phyloP scores from a whole-genome alignment of 2,329 filamentous ascomycete genomes.

The Fonsecaea erecta region DNA sequence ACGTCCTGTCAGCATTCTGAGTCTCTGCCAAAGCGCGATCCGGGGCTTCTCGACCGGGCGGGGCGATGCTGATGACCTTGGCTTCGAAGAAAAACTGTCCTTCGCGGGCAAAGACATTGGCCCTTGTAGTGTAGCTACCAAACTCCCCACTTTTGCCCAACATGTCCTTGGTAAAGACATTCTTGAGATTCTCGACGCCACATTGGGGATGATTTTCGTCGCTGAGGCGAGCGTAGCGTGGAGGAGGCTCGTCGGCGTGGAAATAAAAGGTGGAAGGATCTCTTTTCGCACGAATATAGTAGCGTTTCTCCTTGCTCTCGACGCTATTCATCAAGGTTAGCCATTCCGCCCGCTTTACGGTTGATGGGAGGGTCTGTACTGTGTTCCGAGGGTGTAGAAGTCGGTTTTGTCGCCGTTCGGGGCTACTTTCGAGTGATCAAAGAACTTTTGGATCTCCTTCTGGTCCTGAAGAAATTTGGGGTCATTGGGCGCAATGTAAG shows the following conservation, averaged over 20 bases:
- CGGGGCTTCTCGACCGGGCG: slow-evolving; percentile 64
- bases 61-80: slow-evolving; percentile 66
- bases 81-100: slow-evolving; percentile 95
- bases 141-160: slow-evolving; percentile 81
- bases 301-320: slow-evolving; percentile 38
- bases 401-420: slow-evolving; percentile 36
- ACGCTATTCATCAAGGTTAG: slow-evolving; percentile 29
- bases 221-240: slow-evolving; percentile 82
- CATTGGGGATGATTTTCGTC: slow-evolving; percentile 71
- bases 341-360: not conserved
- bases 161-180: slow-evolving; percentile 74
- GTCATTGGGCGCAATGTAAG: slow-evolving; percentile 37
- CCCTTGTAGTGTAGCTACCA: slow-evolving; percentile 78
- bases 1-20: slow-evolving; percentile 33
- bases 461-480: slow-evolving; percentile 37
- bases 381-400: slow-evolving; percentile 37
- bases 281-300: slow-evolving; percentile 37
- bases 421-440: slow-evolving; percentile 35
- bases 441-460: slow-evolving; percentile 36
- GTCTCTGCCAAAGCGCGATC: slow-evolving; percentile 34
- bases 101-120: slow-evolving; percentile 87
- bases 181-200: slow-evolving; percentile 73
- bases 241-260: slow-evolving; percentile 72
- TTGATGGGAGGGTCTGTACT: slow-evolving; percentile 25
- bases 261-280: slow-evolving; percentile 37